Evolutionary conservation across 2,329 filamentous ascomycete species (phyloP).

Genomic region (Lizonia empirigonia): DNA sequence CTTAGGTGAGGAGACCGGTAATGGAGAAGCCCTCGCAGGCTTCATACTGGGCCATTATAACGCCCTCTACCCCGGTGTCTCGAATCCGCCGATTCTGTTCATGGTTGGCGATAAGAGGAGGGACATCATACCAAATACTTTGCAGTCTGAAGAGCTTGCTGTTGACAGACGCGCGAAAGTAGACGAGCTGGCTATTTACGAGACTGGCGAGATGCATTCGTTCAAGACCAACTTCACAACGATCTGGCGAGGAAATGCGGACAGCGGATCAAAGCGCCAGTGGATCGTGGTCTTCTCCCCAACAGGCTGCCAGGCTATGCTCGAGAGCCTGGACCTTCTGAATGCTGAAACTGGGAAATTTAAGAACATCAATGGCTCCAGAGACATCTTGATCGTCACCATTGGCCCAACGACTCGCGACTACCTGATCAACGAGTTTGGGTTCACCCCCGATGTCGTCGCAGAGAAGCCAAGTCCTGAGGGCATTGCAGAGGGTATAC

Average conservation of each 20-base stretch:
- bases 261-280: slow-evolving; percentile 49
- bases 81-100: slow-evolving; percentile 74
- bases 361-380: slow-evolving; percentile 23
- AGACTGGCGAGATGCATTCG: slow-evolving; percentile 78
- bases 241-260: slow-evolving; percentile 55
- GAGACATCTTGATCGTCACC: slow-evolving; percentile 72
- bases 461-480: slow-evolving; percentile 81
- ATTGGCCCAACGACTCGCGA: slow-evolving; percentile 93
- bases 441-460: slow-evolving; percentile 76
- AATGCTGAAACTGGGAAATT: slow-evolving; percentile 49
- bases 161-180: slow-evolving; percentile 65
- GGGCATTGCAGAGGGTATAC: slow-evolving; percentile 74
- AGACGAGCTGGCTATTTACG: slow-evolving; percentile 83
- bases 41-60: slow-evolving; percentile 83
- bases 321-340: slow-evolving; percentile 58
- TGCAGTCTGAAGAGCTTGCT: slow-evolving; percentile 65
- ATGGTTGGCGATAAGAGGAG: slow-evolving; percentile 87
- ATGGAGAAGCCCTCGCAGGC: slow-evolving; percentile 76
- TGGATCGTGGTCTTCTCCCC: slow-evolving; percentile 79
- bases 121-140: slow-evolving; percentile 84
- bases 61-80: slow-evolving; percentile 37
- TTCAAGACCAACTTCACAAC: slow-evolving; percentile 72
- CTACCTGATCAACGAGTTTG: slow-evolving; percentile 69
- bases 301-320: slow-evolving; percentile 66
- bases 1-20: slow-evolving; percentile 81